Evolutionary conservation across 1,284 basidiomycete genomes (phyloP).

Genomic region (Ceratobasidium sp.): DNA sequence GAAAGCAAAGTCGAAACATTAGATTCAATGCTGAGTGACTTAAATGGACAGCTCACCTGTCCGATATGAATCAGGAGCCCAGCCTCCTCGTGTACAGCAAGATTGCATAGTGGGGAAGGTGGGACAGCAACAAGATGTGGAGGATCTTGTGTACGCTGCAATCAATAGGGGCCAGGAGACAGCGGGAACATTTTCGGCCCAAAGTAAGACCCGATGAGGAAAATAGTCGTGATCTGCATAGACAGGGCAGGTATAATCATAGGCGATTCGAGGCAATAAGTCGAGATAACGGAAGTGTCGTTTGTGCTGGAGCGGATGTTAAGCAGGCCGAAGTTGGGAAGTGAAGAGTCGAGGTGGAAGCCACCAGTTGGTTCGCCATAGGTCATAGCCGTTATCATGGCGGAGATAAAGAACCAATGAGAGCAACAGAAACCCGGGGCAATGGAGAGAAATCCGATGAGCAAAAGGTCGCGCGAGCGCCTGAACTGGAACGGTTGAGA

Average conservation of each 20-base stretch:
- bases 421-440: too few relatives aligned
- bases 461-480: too few relatives aligned
- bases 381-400: too few relatives aligned
- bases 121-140: too few relatives aligned
- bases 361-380: too few relatives aligned
- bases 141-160: too few relatives aligned
- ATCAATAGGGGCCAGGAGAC: not conserved
- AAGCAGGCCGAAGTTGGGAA: conserved; percentile 15
- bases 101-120: conserved; percentile 8
- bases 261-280: conserved; percentile 13
- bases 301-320: not conserved
- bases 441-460: too few relatives aligned
- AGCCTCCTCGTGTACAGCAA: not conserved
- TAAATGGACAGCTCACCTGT: conserved; percentile 16
- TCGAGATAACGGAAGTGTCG: not conserved
- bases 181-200: conserved; percentile 8
- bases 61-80: not conserved
- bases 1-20: not conserved
- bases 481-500: too few relatives aligned
- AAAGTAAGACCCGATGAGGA: conserved; percentile 14
- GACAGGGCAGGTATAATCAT: not conserved
- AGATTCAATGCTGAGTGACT: too few relatives aligned
- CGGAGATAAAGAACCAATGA: too few relatives aligned
- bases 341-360: conserved; percentile 47
- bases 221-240: conserved; percentile 24